Evolutionary conservation across 2,329 filamentous ascomycete species (phyloP), one percentile per base, ranked within the genome.

Genomic region (Pestalotiopsis sp.): DNA sequence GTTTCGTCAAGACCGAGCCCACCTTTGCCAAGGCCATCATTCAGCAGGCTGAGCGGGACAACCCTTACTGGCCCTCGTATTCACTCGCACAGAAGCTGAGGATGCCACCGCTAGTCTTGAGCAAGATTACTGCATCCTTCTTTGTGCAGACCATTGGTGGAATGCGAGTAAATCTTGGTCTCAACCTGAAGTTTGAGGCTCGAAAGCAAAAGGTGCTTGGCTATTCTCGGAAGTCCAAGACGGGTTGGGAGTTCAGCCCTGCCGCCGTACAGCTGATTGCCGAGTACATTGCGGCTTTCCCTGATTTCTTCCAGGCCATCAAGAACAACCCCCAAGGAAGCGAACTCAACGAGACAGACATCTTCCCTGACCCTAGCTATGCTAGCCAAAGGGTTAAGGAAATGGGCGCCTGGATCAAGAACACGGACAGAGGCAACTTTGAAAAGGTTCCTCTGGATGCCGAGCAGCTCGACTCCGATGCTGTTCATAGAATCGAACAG

Each of bases 151-250:
- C 82, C 20, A 90, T 95, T 3, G 93, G 93, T 68, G 94, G 93
- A 27, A 85, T 94, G 69, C 92, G 93, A 74, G 87, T 97, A 71
- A 99, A 99, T 75, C 84, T 99, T 27, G 96, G 96, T 0, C 85
- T 99, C 70, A 99, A 99, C 76, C 86, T 99, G 73, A 99, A 99
- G 80, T 99, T 99, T 70, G 96, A 99, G 78, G 93, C 90, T 2
- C 95, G 93, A 82, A 97, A 98, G 81, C 87, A 95, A 74, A 99
- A 99, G 82, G 96, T 99, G 6, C 83, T 99, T 39, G 96, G 96
- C 0, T 99, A 98, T 80, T 97, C 95, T 27, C 92, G 94, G 74
- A 96, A 96, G 77, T 91, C 91, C 3, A 85, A 90, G 13, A 92
- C 90, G 36, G 96, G 97, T 5, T 99, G 97, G 97, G 96, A 99